phyloP scores from a whole-genome alignment of 805 yeast species.

The Metschnikowia drakensbergensis region DNA sequence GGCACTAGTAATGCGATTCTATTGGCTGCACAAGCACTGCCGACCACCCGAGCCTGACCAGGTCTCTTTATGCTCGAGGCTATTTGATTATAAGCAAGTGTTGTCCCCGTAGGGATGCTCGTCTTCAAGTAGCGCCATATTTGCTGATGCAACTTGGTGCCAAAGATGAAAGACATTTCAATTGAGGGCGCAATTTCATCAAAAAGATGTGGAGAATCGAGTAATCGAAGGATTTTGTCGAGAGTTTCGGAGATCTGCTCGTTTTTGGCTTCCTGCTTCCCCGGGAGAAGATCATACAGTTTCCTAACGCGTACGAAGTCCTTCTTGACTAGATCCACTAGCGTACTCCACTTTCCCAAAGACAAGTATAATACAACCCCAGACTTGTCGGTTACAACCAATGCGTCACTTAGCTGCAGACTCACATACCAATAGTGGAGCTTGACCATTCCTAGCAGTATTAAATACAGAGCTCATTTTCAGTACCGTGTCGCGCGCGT shows the following conservation, averaged over 20 bases:
- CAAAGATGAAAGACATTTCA: constrained; percentile 23
- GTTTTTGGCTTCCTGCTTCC: constrained; percentile 3
- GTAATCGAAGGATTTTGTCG: constrained; percentile 2
- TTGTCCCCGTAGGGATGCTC: constrained; percentile 26
- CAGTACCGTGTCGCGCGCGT: neutral
- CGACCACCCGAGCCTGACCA: constrained; percentile 36
- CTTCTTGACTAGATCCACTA: constrained; percentile 13
- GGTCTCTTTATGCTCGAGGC: constrained; percentile 29
- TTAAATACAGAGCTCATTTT: neutral
- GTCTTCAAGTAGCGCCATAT: constrained; percentile 34
- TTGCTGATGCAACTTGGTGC: constrained; percentile 35
- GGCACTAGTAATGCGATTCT: constrained; percentile 39
- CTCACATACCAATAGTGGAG: constrained; percentile 13
- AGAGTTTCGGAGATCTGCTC: neutral
- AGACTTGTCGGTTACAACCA: constrained; percentile 11
- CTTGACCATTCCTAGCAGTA: constrained; percentile 2
- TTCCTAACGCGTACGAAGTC: constrained; percentile 9
- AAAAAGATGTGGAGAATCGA: constrained; percentile 8
- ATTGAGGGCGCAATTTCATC: constrained; percentile 20
- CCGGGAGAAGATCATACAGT: constrained; percentile 7
- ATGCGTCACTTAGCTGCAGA: constrained; percentile 12
- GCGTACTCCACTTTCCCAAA: constrained; percentile 13
- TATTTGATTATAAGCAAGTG: constrained; percentile 29
- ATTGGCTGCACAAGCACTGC: constrained; percentile 40
- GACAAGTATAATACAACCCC: constrained; percentile 14